Percentiles rank a stretch among this genome's conserved stretches.
phyloP scores from a whole-genome alignment of 257 asterid genomes.

The Anisodus tanguticus region DNA sequence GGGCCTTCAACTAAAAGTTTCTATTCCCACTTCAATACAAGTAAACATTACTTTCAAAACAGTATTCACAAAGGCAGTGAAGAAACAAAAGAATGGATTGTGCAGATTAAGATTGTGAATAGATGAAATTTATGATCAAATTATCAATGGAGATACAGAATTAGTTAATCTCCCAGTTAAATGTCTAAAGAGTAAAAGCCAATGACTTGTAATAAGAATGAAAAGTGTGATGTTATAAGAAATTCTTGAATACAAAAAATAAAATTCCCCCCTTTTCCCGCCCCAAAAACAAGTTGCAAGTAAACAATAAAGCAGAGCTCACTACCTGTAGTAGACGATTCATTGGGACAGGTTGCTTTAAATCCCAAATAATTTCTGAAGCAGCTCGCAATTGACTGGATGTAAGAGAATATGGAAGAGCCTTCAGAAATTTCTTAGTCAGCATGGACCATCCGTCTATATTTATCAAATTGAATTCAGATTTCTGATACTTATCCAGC shows the following conservation, averaged over 20 bases:
- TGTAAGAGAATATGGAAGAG: constrained; percentile 87
- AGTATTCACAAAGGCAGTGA: background rate
- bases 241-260: background rate
- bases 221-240: background rate
- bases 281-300: constrained; percentile 1
- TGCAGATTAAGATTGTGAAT: background rate
- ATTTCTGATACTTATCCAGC: constrained; percentile 69
- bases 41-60: background rate
- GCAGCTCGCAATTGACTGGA: constrained; percentile 80
- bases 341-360: constrained; percentile 92
- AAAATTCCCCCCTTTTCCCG: no score
- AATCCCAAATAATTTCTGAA: constrained; percentile 95
- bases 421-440: constrained; percentile 63
- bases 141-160: background rate
- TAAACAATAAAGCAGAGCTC: background rate
- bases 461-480: constrained; percentile 55
- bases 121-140: background rate
- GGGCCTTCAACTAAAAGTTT: background rate
- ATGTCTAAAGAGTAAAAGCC: background rate
- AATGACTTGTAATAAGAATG: constrained; percentile 2
- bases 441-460: constrained; percentile 77
- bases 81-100: background rate
- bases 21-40: background rate
- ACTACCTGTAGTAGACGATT: constrained; percentile 87
- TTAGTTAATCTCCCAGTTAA: background rate